Evolutionary conservation across 1,139 yeast genomes (phyloP).

Genomic region (Kodamaea fungicola): DNA sequence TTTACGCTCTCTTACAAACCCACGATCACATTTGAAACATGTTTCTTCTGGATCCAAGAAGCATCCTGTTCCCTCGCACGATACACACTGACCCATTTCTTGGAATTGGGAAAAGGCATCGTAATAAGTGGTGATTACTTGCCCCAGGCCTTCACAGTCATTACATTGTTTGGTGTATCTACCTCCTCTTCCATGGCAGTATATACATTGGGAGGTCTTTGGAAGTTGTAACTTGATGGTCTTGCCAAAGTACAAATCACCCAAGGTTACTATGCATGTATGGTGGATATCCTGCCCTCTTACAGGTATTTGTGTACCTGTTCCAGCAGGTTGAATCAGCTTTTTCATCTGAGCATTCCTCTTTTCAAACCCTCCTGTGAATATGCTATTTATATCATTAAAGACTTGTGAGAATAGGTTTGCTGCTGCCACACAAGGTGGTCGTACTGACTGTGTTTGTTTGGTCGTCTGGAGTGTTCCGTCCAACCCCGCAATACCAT

Average conservation of each 20-base stretch:
- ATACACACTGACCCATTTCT: conserved; percentile 32
- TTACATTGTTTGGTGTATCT: conserved; percentile 30
- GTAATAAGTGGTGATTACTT: conserved; percentile 27
- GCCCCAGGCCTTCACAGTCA: conserved; percentile 39
- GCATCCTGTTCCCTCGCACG: conserved; percentile 37
- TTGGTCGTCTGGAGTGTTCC: conserved; percentile 17
- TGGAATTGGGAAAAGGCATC: conserved; percentile 34
- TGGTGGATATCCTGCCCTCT: conserved; percentile 49
- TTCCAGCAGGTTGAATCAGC: conserved; percentile 13
- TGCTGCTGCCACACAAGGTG: conserved; percentile 15
- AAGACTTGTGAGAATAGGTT: conserved; percentile 41
- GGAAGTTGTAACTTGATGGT: conserved; percentile 42
- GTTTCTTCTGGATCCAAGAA: conserved; percentile 25
- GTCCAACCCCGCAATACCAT: conserved; percentile 40
- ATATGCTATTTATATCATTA: conserved; percentile 33
- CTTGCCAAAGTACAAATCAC: conserved; percentile 49
- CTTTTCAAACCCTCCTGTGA: conserved; percentile 9
- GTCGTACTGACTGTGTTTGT: conserved; percentile 3
- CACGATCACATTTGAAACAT: conserved; percentile 41
- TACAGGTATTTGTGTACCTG: conserved; percentile 9
- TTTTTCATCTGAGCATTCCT: conserved; percentile 9
- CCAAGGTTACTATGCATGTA: conserved; percentile 39
- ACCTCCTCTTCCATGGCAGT: conserved; percentile 48
- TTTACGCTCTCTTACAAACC: conserved; percentile 40
- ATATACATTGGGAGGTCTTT: conserved; percentile 36